Evolutionary conservation across 257 asterid species (phyloP).

Genomic region (Salvia splendens): DNA sequence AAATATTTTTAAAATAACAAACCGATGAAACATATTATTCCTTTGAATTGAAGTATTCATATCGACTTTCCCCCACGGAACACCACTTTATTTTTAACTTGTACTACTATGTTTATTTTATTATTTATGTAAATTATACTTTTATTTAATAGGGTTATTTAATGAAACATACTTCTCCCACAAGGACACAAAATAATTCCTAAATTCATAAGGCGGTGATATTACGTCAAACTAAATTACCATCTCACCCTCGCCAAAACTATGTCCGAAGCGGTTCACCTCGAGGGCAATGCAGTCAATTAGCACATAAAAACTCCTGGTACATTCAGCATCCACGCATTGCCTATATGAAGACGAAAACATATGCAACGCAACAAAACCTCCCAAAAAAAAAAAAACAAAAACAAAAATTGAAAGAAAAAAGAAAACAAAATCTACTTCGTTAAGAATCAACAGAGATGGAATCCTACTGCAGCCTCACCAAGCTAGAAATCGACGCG

Average conservation of each 20-base stretch:
- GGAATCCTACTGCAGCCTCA: constrained; percentile 42
- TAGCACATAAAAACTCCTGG: constrained; percentile 22
- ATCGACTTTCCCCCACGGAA: too few relatives aligned
- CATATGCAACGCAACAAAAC: constrained; percentile 22
- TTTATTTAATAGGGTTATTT: background rate
- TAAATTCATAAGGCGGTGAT: background rate
- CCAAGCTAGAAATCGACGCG: constrained; percentile 60
- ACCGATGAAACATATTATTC: too few relatives aligned
- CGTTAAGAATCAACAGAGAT: constrained; percentile 7
- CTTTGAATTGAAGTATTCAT: too few relatives aligned
- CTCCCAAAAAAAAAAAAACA: background rate
- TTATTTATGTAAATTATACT: background rate
- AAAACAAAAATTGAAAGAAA: background rate
- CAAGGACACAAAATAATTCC: background rate
- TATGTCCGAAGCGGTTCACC: too few relatives aligned
- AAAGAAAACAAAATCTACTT: background rate
- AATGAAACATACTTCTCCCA: background rate
- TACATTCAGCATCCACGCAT: constrained; percentile 38
- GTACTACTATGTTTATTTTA: too few relatives aligned
- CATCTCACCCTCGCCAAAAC: background rate
- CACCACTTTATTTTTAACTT: background rate
- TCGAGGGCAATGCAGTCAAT: background rate
- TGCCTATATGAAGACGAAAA: constrained; percentile 18
- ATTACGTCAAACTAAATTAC: constrained; percentile 4
- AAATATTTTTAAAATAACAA: too few relatives aligned